Percentiles rank a stretch among this genome's conserved stretches.
Conservation (phyloP, 805 yeast species). For the Barnettozyma siamensis region DNA sequence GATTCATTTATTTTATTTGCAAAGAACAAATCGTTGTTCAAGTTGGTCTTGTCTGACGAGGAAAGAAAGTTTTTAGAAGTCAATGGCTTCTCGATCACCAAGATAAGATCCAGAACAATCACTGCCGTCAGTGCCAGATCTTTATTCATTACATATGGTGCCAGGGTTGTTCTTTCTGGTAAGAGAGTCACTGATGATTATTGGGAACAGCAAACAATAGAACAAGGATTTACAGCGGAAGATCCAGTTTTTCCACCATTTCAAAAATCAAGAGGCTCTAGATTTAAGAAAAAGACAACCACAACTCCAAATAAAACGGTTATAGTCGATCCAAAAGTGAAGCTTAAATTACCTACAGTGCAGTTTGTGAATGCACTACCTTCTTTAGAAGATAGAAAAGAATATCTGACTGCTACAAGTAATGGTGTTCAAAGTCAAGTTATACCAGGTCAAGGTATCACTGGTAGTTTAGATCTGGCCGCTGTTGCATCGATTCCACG, state of each 20-base stretch:
- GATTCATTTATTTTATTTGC: conserved; percentile 50
- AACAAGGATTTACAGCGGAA: conserved; percentile 38
- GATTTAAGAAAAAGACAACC: conserved; percentile 3
- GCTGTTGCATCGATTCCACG: conserved; percentile 20
- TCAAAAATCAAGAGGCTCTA: conserved; percentile 12
- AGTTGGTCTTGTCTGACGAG: conserved; percentile 30
- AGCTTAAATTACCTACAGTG: conserved; percentile 3
- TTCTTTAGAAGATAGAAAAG: conserved; percentile 22
- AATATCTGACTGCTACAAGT: conserved; percentile 17
- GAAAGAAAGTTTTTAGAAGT: conserved; percentile 34
- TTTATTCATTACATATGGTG: conserved; percentile 45
- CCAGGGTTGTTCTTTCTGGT: conserved; percentile 42
- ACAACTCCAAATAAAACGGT: neutral
- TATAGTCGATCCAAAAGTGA: conserved; percentile 3
- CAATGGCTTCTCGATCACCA: conserved; percentile 21
- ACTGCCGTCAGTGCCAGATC: conserved; percentile 34
- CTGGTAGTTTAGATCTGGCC: conserved; percentile 24
- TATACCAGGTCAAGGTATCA: conserved; percentile 27
- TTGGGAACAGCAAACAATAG: conserved; percentile 42
- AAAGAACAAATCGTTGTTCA: conserved; percentile 32
- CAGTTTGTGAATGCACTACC: conserved; percentile 19
- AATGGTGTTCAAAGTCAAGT: conserved; percentile 21
- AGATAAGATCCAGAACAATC: conserved; percentile 17
- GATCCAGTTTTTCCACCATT: conserved; percentile 36
- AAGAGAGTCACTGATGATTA: conserved; percentile 48